Conservation (phyloP, 2,329 filamentous ascomycete species). For the Neocucurbitaria cava region DNA sequence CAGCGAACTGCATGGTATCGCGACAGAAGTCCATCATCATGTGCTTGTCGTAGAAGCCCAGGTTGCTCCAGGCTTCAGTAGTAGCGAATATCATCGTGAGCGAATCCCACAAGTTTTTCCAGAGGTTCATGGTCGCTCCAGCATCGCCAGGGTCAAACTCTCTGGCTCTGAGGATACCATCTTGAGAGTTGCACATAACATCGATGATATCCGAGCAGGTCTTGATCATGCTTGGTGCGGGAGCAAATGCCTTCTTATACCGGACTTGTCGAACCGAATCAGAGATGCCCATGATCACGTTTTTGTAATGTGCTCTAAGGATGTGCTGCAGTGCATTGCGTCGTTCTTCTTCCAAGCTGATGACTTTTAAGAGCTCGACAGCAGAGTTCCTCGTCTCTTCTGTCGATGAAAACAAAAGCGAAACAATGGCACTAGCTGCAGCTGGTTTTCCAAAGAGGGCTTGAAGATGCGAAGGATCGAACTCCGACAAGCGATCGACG, state of each 20-base stretch:
- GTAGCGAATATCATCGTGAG: constrained; percentile 81
- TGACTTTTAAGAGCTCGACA: constrained; percentile 80
- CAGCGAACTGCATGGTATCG: constrained; percentile 92
- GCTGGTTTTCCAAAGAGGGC: constrained; percentile 71
- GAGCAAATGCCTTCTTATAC: constrained; percentile 64
- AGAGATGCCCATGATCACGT: constrained; percentile 63
- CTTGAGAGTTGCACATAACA: constrained; percentile 68
- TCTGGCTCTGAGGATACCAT: constrained; percentile 66
- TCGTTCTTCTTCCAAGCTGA: constrained; percentile 72
- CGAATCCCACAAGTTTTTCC: constrained; percentile 83
- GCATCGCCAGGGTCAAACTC: constrained; percentile 67
- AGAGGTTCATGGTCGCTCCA: constrained; percentile 75
- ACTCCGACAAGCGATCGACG: constrained; percentile 79
- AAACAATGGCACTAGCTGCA: constrained; percentile 76
- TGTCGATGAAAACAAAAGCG: constrained; percentile 81
- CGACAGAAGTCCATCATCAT: constrained; percentile 92
- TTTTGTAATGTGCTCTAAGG: constrained; percentile 63
- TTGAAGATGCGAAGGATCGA: constrained; percentile 72
- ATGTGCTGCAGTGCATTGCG: constrained; percentile 67
- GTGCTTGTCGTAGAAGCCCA: constrained; percentile 70
- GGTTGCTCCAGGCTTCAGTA: constrained; percentile 81
- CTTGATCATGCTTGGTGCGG: constrained; percentile 66
- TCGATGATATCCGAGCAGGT: constrained; percentile 68
- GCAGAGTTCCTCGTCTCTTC: constrained; percentile 79
- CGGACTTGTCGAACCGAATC: constrained; percentile 64